Conservation (phyloP, 257 asterid genomes). For the Coffea eugenioides region DNA sequence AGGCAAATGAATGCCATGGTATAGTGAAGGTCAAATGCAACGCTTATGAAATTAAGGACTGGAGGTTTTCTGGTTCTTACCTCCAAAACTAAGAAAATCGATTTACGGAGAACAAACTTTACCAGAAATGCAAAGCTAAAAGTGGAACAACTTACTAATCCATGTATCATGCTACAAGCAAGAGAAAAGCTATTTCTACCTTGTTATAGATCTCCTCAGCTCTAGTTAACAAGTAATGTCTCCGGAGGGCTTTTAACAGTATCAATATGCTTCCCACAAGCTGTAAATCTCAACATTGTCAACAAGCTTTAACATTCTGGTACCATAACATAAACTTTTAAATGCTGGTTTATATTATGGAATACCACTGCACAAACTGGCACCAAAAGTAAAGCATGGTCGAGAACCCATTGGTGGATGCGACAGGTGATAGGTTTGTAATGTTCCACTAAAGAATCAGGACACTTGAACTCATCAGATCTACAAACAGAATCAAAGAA, state of each 20-base stretch:
- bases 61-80: neutral
- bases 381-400: slow-evolving; percentile 59
- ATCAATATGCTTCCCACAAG: slow-evolving; percentile 61
- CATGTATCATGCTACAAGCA: neutral
- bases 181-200: slow-evolving; percentile 38
- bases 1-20: neutral
- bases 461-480: slow-evolving; percentile 77
- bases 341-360: slow-evolving; percentile 37
- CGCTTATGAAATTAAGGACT: neutral
- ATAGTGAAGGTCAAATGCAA: slow-evolving; percentile 5
- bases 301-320: slow-evolving; percentile 43
- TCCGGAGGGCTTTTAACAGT: slow-evolving; percentile 41
- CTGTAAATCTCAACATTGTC: slow-evolving; percentile 66
- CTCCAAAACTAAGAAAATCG: neutral
- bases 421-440: slow-evolving; percentile 67
- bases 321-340: slow-evolving; percentile 35
- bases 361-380: slow-evolving; percentile 77
- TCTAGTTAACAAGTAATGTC: slow-evolving; percentile 56
- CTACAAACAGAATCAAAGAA: slow-evolving; percentile 35
- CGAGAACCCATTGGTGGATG: slow-evolving; percentile 53
- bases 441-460: slow-evolving; percentile 56
- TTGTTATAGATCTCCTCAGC: slow-evolving; percentile 76
- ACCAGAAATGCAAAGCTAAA: slow-evolving; percentile 7
- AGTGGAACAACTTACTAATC: neutral
- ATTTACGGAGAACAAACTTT: neutral